Percentiles rank a stretch among this genome's conserved stretches.
Evolutionary conservation across 441 rosid genomes (phyloP).

Genomic region (Capsella rubella): DNA sequence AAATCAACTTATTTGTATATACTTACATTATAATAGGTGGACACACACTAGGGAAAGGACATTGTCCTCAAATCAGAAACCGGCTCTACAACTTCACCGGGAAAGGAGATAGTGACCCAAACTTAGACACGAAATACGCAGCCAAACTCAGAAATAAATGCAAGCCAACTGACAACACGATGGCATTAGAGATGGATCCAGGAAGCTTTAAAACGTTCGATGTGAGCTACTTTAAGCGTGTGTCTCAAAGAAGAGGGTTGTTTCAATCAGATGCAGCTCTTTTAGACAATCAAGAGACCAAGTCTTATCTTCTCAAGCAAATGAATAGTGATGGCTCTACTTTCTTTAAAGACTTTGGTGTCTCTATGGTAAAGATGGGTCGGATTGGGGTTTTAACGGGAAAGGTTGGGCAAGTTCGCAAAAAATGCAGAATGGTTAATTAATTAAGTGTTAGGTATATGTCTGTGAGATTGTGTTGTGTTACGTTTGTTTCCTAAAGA

Average conservation of each 20-base stretch:
- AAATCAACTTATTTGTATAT: background rate
- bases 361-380: constrained; percentile 62
- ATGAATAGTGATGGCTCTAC: constrained; percentile 28
- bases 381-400: constrained; percentile 54
- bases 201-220: constrained; percentile 53
- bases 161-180: constrained; percentile 45
- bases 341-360: constrained; percentile 60
- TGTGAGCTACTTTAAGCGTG: constrained; percentile 45
- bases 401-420: constrained; percentile 52
- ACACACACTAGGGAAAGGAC: constrained; percentile 66
- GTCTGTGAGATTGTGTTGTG: background rate
- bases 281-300: constrained; percentile 47
- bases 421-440: constrained; percentile 48
- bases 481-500: background rate
- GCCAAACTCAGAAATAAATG: constrained; percentile 51
- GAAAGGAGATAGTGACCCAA: constrained; percentile 62
- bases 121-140: constrained; percentile 50
- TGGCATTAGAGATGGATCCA: constrained; percentile 60
- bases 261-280: constrained; percentile 71
- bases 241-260: constrained; percentile 56
- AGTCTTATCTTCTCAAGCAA: constrained; percentile 22
- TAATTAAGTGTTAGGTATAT: background rate
- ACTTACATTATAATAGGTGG: constrained; percentile 47
- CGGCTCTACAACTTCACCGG: constrained; percentile 76
- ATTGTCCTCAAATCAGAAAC: constrained; percentile 50